phyloP scores from a whole-genome alignment of 2,329 filamentous ascomycete genomes.

The Passalora sequoiae region DNA sequence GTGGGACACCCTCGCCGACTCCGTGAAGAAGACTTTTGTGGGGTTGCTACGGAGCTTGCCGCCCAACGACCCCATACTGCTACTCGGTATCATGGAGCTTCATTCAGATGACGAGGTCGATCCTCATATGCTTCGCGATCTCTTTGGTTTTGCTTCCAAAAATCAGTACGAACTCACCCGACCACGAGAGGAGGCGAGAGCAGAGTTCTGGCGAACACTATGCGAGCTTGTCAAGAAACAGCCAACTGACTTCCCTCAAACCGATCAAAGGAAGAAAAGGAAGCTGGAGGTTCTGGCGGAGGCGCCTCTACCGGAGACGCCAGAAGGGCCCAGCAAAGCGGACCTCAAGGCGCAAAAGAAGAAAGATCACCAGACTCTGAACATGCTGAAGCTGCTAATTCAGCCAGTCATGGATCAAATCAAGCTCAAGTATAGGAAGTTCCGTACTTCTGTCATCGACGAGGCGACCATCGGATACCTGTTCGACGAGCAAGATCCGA shows the following conservation, averaged over 20 bases:
- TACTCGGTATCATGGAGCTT: conserved; percentile 78
- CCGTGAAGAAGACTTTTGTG: conserved; percentile 71
- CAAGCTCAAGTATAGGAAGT: conserved; percentile 82
- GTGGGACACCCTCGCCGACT: conserved; percentile 64
- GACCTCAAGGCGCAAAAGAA: conserved; percentile 76
- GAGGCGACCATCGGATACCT: conserved; percentile 72
- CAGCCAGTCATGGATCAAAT: conserved; percentile 98
- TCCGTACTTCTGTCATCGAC: conserved; percentile 73
- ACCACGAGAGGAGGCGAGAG: conserved; percentile 59
- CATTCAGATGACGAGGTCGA: conserved; percentile 48
- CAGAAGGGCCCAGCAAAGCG: conserved; percentile 61
- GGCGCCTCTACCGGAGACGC: conserved; percentile 63
- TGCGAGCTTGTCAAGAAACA: conserved; percentile 71
- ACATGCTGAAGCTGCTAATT: conserved; percentile 79
- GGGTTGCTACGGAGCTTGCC: conserved; percentile 75
- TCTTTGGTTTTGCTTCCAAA: conserved; percentile 80
- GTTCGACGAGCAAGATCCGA: conserved; percentile 75
- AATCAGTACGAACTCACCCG: conserved; percentile 67
- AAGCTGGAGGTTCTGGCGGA: conserved; percentile 70
- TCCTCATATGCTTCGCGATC: conserved; percentile 59
- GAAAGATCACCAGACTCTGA: conserved; percentile 76
- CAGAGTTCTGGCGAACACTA: conserved; percentile 72
- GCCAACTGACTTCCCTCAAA: conserved; percentile 82
- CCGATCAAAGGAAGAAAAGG: conserved; percentile 78
- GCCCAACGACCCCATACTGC: conserved; percentile 83